Percentiles rank a stretch among this genome's conserved stretches.
Conservation (phyloP, 768 basidiomycete genomes). For the Mycena metata region DNA sequence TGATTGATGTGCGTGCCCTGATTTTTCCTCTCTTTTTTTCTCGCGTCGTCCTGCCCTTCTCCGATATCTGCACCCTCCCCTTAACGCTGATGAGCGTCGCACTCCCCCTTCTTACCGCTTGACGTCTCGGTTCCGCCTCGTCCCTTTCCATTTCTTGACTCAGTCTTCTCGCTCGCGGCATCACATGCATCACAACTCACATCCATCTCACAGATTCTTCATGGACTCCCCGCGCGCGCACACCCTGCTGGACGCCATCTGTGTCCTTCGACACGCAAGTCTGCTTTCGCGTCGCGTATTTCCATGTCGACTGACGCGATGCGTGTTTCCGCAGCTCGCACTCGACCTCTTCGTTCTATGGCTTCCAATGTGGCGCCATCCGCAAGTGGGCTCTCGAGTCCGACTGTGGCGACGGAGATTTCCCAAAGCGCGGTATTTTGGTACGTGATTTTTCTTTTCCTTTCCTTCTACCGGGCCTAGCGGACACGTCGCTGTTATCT, state of each 20-base stretch:
- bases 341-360: conserved; percentile 80
- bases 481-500: conserved; percentile 21
- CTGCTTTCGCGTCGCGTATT: background rate
- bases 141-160: conserved; percentile 7
- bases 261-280: conserved; percentile 73
- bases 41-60: conserved; percentile 23
- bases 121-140: conserved; percentile 33
- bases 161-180: conserved; percentile 2
- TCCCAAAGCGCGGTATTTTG: conserved; percentile 82
- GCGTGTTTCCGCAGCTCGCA: conserved; percentile 57
- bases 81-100: conserved; percentile 14
- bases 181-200: background rate
- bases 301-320: conserved; percentile 2
- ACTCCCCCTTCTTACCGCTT: conserved; percentile 23
- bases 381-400: conserved; percentile 75
- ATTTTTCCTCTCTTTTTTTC: no score
- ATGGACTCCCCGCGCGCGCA: conserved; percentile 68
- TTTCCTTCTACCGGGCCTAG: conserved; percentile 32
- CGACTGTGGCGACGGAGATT: conserved; percentile 78
- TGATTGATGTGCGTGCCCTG: conserved; percentile 66
- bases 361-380: conserved; percentile 78
- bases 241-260: conserved; percentile 74
- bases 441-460: conserved; percentile 51
- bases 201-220: conserved; percentile 63
- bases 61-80: conserved; percentile 21